phyloP scores from a whole-genome alignment of 805 yeast genomes.

The Cyberlindnera mycetangii region DNA sequence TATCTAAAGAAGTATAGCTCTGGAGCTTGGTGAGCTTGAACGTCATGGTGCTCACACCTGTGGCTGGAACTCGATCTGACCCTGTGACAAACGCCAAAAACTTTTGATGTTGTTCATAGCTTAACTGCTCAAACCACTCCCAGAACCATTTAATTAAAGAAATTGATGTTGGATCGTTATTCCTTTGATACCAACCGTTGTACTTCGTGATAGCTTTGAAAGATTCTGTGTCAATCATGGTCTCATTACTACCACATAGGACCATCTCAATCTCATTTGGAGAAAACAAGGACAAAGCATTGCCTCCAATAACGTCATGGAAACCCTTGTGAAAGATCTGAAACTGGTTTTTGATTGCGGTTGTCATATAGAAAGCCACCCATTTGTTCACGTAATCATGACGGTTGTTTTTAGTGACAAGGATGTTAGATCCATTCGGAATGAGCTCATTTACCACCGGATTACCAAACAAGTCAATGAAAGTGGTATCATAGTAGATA shows the following conservation, averaged over 20 bases:
- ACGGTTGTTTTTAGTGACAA: conserved; percentile 60
- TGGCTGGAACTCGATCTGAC: conserved; percentile 88
- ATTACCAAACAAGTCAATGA: conserved; percentile 46
- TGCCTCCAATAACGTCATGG: conserved; percentile 70
- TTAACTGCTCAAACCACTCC: conserved; percentile 59
- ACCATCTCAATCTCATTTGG: conserved; percentile 80
- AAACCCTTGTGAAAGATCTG: conserved; percentile 69
- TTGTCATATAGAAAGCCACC: conserved; percentile 54
- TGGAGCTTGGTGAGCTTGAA: conserved; percentile 65
- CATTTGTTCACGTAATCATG: conserved; percentile 60
- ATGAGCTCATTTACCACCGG: conserved; percentile 48
- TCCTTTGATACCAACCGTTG: conserved; percentile 48
- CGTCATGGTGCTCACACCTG: conserved; percentile 75
- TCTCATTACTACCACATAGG: conserved; percentile 71
- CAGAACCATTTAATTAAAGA: conserved; percentile 77
- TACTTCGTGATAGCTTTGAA: conserved; percentile 74
- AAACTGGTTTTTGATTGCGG: conserved; percentile 50
- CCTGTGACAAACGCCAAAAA: conserved; percentile 82
- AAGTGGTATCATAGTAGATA: conserved; percentile 60
- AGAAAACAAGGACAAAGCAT: conserved; percentile 74
- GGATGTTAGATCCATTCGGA: conserved; percentile 49
- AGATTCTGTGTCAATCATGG: conserved; percentile 59
- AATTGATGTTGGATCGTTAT: conserved; percentile 34
- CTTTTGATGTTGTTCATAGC: conserved; percentile 50
- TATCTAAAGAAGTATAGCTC: conserved; percentile 11